Evolutionary conservation across 148 eudicot species (phyloP).

Genomic region (Vaccinium myrtillus): DNA sequence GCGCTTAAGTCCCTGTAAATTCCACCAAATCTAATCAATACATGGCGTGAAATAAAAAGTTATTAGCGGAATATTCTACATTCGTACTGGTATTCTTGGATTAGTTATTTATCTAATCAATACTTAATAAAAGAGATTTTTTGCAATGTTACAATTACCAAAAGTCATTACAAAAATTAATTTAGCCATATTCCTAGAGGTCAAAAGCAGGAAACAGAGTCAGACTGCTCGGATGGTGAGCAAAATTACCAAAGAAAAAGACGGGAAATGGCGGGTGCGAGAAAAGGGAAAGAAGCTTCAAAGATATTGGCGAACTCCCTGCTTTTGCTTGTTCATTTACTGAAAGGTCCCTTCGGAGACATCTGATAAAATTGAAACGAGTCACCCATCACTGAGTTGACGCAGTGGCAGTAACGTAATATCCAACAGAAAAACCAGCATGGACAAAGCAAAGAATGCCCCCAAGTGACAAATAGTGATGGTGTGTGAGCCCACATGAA

Average conservation of each 20-base stretch:
- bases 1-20: not conserved
- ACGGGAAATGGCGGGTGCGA: too few relatives aligned
- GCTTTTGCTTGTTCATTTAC: too few relatives aligned
- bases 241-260: not conserved
- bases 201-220: not conserved
- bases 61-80: not conserved
- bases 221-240: not conserved
- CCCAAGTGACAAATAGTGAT: constrained; percentile 20
- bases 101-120: not conserved
- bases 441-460: constrained; percentile 46
- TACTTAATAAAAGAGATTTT: not conserved
- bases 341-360: too few relatives aligned
- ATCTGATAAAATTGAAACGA: too few relatives aligned
- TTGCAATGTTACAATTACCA: not conserved
- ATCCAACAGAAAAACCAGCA: constrained; percentile 53
- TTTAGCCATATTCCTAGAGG: not conserved
- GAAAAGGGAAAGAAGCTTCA: not conserved
- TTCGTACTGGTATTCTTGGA: not conserved
- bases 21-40: not conserved
- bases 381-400: not conserved
- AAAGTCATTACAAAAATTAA: not conserved
- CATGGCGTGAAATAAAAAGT: not conserved
- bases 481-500: constrained; percentile 20
- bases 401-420: constrained; percentile 55
- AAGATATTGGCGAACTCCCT: not conserved